A percentile compares a stretch with the other conserved stretches of the same genome.
phyloP scores from a whole-genome alignment of 2,329 filamentous ascomycete species.

The Penicillium sp. region DNA sequence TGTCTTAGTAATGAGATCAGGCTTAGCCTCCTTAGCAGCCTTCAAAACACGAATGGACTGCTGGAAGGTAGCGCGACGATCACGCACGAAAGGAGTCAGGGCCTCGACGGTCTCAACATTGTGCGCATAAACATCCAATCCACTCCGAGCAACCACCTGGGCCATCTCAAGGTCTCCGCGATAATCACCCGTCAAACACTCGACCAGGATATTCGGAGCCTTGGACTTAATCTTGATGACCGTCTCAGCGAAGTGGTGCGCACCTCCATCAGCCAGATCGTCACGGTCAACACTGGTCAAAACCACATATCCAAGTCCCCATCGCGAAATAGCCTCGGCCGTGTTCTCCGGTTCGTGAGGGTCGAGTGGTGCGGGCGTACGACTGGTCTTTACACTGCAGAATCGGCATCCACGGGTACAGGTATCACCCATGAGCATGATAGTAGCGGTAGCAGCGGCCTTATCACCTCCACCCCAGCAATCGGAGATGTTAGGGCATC shows the following conservation, averaged over 20 bases:
- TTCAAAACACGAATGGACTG: constrained; percentile 79
- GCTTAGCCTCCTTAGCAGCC: constrained; percentile 74
- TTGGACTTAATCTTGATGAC: constrained; percentile 91
- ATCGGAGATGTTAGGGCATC: constrained; percentile 95
- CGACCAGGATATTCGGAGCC: constrained; percentile 47
- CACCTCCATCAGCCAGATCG: constrained; percentile 85
- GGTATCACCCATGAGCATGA: constrained; percentile 99
- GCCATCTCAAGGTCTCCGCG: constrained; percentile 85
- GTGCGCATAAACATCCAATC: constrained; percentile 94
- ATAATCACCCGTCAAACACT: constrained; percentile 72
- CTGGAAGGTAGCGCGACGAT: constrained; percentile 84
- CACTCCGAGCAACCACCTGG: constrained; percentile 76
- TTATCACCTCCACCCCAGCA: constrained; percentile 95
- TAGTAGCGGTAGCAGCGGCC: constrained; percentile 89
- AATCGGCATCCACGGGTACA: constrained; percentile 96
- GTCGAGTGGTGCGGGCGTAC: constrained; percentile 76
- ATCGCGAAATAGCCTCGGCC: constrained; percentile 85
- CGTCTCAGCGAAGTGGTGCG: constrained; percentile 87
- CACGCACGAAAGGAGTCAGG: constrained; percentile 84
- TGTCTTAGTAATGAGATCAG: constrained; percentile 92
- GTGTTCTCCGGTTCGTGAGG: constrained; percentile 96
- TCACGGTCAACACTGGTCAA: constrained; percentile 92
- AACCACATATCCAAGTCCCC: constrained; percentile 95
- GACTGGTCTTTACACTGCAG: constrained; percentile 91
- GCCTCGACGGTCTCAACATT: constrained; percentile 95